These are phyloP conservation scores for Xylariaceae sp. DNA, from an alignment of 2,329 filamentous ascomycete species.

Conservation along the genomic window DNA sequence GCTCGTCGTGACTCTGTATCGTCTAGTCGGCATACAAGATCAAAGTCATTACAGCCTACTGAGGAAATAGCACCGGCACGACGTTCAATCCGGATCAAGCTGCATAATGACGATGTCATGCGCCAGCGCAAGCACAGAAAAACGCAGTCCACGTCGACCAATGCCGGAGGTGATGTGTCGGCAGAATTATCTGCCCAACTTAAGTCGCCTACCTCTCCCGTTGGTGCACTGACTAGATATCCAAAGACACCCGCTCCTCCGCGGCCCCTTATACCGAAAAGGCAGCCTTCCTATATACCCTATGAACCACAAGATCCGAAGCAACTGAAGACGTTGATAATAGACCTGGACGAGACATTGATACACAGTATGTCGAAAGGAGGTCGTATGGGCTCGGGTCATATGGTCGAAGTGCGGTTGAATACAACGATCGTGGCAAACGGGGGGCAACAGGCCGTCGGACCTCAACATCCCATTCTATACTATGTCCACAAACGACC, in stretches of 20 bases:
- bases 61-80: constrained; percentile 66
- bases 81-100: constrained; percentile 85
- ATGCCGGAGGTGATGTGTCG: constrained; percentile 34
- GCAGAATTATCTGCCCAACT: constrained; percentile 69
- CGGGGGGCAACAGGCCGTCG: constrained; percentile 61
- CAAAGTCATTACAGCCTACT: constrained; percentile 53
- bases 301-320: constrained; percentile 48
- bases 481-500: constrained; percentile 99
- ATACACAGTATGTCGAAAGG: constrained; percentile 98
- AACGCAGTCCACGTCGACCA: constrained; percentile 46
- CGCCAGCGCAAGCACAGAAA: constrained; percentile 69
- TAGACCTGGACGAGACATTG: constrained; percentile 94
- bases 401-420: constrained; percentile 97
- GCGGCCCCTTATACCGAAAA: constrained; percentile 80
- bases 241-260: constrained; percentile 86
- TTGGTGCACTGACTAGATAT: constrained; percentile 76
- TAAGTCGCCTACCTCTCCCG: constrained; percentile 88
- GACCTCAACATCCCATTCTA: constrained; percentile 89
- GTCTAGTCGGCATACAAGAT: constrained; percentile 51
- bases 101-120: constrained; percentile 71
- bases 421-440: constrained; percentile 66
- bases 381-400: constrained; percentile 88
- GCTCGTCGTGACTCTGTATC: constrained; percentile 23
- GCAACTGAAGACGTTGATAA: constrained; percentile 86
- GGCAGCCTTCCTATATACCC: constrained; percentile 82